Percentiles rank a stretch among this genome's conserved stretches.
phyloP scores from a whole-genome alignment of 225 moss, liverwort and hornwort species.

The Physcomitrium patens region DNA sequence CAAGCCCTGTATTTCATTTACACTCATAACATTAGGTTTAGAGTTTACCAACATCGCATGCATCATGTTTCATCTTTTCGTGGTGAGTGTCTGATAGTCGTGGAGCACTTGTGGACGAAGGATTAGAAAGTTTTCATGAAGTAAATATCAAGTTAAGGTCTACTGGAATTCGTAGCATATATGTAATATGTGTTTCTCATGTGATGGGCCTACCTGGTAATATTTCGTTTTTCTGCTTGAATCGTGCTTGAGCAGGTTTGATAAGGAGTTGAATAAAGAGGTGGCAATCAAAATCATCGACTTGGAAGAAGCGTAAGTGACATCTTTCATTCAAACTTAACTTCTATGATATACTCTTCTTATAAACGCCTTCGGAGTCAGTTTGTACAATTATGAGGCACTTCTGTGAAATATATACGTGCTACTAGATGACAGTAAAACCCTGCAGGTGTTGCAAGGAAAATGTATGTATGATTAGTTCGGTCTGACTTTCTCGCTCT shows the following conservation, averaged over 20 bases:
- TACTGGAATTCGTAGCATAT: background rate
- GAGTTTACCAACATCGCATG: too few species aligned
- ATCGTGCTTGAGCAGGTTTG: constrained; percentile 51
- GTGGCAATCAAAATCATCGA: constrained; percentile 88
- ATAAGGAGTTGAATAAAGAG: constrained; percentile 82
- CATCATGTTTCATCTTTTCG: too few species aligned
- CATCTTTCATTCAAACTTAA: background rate
- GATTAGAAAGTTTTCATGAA: background rate
- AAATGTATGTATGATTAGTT: constrained; percentile 2
- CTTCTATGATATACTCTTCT: constrained; percentile 1
- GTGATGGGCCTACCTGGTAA: background rate
- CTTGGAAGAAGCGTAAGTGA: constrained; percentile 83
- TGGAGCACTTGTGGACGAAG: background rate
- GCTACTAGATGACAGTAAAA: constrained; percentile 2
- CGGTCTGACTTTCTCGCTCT: constrained; percentile 28
- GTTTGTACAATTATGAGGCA: background rate
- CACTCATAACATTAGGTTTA: too few species aligned
- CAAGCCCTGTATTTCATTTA: too few species aligned
- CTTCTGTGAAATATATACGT: background rate
- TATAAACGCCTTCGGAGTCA: constrained; percentile 2
- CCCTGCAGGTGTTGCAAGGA: constrained; percentile 10
- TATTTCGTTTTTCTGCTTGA: background rate
- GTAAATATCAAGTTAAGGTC: background rate
- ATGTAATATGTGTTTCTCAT: background rate
- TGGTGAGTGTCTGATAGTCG: too few species aligned